Conservation (phyloP, 768 basidiomycete species). For the Macrolepiota fuliginosa region DNA sequence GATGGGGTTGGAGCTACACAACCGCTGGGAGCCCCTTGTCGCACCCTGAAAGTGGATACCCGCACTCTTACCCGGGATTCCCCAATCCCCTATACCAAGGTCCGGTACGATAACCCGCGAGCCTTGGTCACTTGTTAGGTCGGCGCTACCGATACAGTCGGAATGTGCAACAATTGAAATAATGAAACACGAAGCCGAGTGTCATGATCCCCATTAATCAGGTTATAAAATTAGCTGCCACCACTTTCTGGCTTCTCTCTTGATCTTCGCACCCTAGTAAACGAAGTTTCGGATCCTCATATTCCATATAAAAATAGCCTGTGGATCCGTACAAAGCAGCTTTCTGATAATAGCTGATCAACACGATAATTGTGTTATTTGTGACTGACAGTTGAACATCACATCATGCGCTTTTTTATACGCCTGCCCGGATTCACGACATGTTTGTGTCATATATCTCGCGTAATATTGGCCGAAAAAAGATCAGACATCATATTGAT, state of each 20-base stretch:
- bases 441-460: background rate
- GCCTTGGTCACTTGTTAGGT: background rate
- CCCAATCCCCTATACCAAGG: background rate
- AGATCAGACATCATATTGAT: background rate
- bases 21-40: too few relatives aligned
- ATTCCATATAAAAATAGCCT: slow-evolving; percentile 4
- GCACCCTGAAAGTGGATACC: too few relatives aligned
- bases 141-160: background rate
- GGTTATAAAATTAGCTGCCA: background rate
- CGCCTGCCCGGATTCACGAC: background rate
- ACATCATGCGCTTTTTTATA: background rate
- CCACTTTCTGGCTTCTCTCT: background rate
- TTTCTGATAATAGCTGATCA: background rate
- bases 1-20: too few relatives aligned
- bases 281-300: background rate
- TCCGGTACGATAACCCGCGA: background rate
- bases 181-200: background rate
- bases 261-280: slow-evolving; percentile 7
- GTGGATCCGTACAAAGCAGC: background rate
- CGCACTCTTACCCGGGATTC: background rate
- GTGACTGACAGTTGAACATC: background rate
- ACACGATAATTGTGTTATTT: background rate
- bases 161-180: background rate
- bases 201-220: slow-evolving; percentile 6
- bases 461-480: too few relatives aligned